Evolutionary conservation across 805 yeast genomes (phyloP).

Genomic region (Kuraishia piskuri): DNA sequence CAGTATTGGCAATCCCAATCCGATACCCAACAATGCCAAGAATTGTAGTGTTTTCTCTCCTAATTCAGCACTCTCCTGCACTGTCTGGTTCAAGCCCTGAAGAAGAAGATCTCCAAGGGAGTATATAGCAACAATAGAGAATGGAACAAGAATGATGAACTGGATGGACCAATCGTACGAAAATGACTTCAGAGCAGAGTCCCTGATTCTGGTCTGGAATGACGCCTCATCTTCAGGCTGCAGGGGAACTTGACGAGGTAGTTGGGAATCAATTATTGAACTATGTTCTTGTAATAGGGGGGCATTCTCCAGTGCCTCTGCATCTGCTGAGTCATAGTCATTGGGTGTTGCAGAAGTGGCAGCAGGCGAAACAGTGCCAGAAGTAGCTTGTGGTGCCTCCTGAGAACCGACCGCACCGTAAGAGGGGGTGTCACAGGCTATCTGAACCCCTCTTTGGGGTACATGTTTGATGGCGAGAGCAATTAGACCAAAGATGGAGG

Average conservation of each 20-base stretch:
- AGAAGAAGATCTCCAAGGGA: conserved; percentile 47
- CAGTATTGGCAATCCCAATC: conserved; percentile 40
- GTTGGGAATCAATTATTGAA: conserved; percentile 8
- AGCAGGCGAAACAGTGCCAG: conserved; percentile 6
- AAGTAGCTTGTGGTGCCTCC: conserved; percentile 6
- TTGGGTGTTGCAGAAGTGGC: conserved; percentile 7
- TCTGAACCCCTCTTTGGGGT: neutral
- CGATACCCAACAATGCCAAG: conserved; percentile 24
- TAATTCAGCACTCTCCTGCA: conserved; percentile 51
- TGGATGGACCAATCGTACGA: conserved; percentile 81
- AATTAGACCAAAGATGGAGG: conserved; percentile 43
- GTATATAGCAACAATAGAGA: conserved; percentile 45
- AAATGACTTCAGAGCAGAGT: conserved; percentile 31
- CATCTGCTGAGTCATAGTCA: neutral
- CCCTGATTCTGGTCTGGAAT: conserved; percentile 16
- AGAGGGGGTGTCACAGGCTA: neutral
- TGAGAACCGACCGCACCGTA: neutral
- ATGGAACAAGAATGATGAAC: conserved; percentile 59
- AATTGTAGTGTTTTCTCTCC: conserved; percentile 29
- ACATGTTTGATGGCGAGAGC: conserved; percentile 30
- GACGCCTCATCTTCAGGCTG: conserved; percentile 17
- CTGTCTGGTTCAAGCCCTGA: conserved; percentile 61
- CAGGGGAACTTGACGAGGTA: conserved; percentile 15
- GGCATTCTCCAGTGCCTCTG: neutral
- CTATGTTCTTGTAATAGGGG: conserved; percentile 11